phyloP scores from a whole-genome alignment of 2,329 filamentous ascomycete genomes.

The Ceratocystis destructans region DNA sequence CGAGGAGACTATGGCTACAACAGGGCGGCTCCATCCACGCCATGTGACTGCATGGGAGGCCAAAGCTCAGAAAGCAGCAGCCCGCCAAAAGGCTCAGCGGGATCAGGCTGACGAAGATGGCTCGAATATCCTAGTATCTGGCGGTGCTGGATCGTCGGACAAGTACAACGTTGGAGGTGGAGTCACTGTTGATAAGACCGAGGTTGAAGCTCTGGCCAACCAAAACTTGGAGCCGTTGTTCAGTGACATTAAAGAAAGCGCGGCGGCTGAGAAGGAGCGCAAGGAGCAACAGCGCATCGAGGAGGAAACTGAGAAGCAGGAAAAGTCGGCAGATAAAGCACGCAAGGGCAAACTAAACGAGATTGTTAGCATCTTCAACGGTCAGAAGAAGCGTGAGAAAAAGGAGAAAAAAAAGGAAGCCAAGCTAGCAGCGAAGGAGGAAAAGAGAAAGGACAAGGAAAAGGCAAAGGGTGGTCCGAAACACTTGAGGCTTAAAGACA shows the following conservation, averaged over 20 bases:
- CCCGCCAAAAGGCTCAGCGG: slow-evolving; percentile 33
- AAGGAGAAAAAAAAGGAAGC: slow-evolving; percentile 42
- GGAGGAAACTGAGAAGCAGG: slow-evolving; percentile 61
- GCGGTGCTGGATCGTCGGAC: slow-evolving; percentile 7
- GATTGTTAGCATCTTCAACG: slow-evolving; percentile 51
- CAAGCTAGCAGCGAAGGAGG: slow-evolving; percentile 34
- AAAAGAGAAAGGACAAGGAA: slow-evolving; percentile 22
- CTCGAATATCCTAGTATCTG: background rate
- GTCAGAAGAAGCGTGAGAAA: slow-evolving; percentile 47
- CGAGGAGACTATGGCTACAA: slow-evolving; percentile 36
- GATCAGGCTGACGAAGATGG: slow-evolving; percentile 24
- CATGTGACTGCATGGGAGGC: slow-evolving; percentile 65
- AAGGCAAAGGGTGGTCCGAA: slow-evolving; percentile 21
- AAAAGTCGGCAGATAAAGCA: slow-evolving; percentile 66
- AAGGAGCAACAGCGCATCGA: slow-evolving; percentile 64
- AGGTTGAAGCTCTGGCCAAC: slow-evolving; percentile 12
- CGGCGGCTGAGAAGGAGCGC: slow-evolving; percentile 30
- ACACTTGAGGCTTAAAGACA: slow-evolving; percentile 20
- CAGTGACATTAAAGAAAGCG: slow-evolving; percentile 21
- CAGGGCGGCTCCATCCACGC: slow-evolving; percentile 56
- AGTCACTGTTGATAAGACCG: slow-evolving; percentile 6
- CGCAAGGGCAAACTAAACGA: slow-evolving; percentile 43
- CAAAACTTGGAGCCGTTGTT: slow-evolving; percentile 32
- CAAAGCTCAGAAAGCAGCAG: slow-evolving; percentile 57
- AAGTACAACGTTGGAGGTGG: slow-evolving; percentile 16